Conservation (phyloP, 345 rosid species). For the Pugionium dolabratum region DNA sequence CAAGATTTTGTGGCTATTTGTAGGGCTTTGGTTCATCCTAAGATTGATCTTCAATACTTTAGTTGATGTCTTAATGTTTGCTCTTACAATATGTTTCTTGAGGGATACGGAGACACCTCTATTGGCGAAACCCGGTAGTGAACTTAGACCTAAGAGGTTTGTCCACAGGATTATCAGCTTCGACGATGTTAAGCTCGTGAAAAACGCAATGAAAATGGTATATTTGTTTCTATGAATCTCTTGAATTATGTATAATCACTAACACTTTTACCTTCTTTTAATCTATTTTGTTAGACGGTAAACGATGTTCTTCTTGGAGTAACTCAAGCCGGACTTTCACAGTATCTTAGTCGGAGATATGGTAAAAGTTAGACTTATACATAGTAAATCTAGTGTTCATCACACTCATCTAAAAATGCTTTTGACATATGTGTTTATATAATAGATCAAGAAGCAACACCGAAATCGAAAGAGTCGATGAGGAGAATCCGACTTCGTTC, state of each 20-base stretch:
- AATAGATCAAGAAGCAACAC: conserved; percentile 38
- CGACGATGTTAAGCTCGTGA: conserved; percentile 64
- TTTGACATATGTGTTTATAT: background rate
- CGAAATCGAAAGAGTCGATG: conserved; percentile 33
- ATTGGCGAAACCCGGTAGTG: conserved; percentile 39
- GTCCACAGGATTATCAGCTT: conserved; percentile 51
- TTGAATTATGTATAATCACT: background rate
- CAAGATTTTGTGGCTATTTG: conserved; percentile 44
- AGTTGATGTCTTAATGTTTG: conserved; percentile 50
- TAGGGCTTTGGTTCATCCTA: conserved; percentile 46
- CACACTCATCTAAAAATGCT: conserved; percentile 15
- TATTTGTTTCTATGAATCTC: background rate
- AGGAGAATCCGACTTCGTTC: conserved; percentile 50
- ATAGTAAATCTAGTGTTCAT: conserved; percentile 3
- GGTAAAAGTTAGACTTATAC: conserved; percentile 38
- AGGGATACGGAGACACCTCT: conserved; percentile 58
- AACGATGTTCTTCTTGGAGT: conserved; percentile 71
- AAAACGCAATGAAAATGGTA: conserved; percentile 40
- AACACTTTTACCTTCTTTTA: background rate
- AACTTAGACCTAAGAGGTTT: conserved; percentile 37
- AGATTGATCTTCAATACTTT: conserved; percentile 55
- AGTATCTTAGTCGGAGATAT: conserved; percentile 55
- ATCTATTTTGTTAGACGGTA: conserved; percentile 51
- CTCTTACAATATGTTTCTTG: conserved; percentile 49
- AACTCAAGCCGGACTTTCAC: conserved; percentile 72